Percentiles rank a stretch among this genome's conserved stretches.
phyloP scores from a whole-genome alignment of 768 basidiomycete species.

The Amylocystis lapponica region DNA sequence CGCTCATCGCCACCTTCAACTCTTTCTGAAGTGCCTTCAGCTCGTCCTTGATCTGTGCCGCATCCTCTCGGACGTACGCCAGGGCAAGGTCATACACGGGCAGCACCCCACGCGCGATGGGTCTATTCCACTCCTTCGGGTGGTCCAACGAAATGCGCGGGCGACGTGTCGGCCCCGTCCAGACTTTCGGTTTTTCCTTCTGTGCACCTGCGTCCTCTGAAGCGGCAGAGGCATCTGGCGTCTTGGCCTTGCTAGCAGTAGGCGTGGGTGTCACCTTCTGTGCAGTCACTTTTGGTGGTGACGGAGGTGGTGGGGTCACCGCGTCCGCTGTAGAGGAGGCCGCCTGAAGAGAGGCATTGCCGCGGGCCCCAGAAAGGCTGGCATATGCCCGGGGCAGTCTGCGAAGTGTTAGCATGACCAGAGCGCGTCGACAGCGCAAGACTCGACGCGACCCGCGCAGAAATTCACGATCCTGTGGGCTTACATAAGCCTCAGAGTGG shows the following conservation, averaged over 20 bases:
- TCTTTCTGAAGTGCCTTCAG: slow-evolving; percentile 31
- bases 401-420: slow-evolving; percentile 20
- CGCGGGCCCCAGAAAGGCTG: slow-evolving; percentile 11
- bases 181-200: slow-evolving; percentile 1
- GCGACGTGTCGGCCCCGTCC: slow-evolving; percentile 29
- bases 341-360: slow-evolving; percentile 17
- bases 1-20: slow-evolving; percentile 18
- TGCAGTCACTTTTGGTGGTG: slow-evolving; percentile 4
- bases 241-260: not conserved
- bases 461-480: slow-evolving; percentile 9
- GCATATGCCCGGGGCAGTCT: slow-evolving; percentile 15
- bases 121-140: slow-evolving; percentile 60
- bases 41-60: slow-evolving; percentile 40
- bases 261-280: slow-evolving; percentile 5
- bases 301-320: slow-evolving; percentile 8
- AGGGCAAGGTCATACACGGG: slow-evolving; percentile 87
- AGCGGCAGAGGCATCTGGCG: too few species aligned
- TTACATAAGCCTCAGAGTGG: too few species aligned
- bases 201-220: slow-evolving; percentile 1
- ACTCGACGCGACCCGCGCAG: slow-evolving; percentile 1
- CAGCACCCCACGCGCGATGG: slow-evolving; percentile 54
- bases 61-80: slow-evolving; percentile 60
- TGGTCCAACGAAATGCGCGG: slow-evolving; percentile 45
- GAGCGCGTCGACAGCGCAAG: not conserved
- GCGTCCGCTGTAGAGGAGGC: slow-evolving; percentile 5